phyloP scores from a whole-genome alignment of 441 rosid species.

The Gossypium aridum region DNA sequence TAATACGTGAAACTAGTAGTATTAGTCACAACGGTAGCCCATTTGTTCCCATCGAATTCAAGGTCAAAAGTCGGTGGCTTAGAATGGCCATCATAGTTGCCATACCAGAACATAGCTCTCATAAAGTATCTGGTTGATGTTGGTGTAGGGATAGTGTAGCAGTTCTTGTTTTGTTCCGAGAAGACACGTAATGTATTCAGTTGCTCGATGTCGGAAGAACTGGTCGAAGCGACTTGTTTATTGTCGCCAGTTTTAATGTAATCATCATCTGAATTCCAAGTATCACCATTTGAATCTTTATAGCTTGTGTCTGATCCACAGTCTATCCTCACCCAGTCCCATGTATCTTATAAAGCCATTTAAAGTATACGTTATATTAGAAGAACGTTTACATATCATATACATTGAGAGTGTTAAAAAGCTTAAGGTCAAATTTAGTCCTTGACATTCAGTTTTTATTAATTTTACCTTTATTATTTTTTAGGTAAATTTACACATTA shows the following conservation, averaged over 20 bases:
- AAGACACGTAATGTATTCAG: constrained; percentile 5
- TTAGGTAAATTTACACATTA: too few species aligned
- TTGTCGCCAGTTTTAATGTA: not conserved
- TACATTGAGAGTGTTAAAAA: too few species aligned
- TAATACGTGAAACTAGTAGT: not conserved
- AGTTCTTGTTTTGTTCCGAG: not conserved
- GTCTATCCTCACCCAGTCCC: constrained; percentile 5
- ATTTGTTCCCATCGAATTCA: not conserved
- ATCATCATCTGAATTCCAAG: not conserved
- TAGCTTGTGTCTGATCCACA: not conserved
- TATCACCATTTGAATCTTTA: not conserved
- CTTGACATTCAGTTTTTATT: too few species aligned
- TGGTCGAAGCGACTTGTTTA: not conserved
- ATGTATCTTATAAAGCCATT: not conserved
- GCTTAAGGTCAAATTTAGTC: too few species aligned
- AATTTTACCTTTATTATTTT: too few species aligned
- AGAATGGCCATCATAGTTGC: constrained; percentile 1
- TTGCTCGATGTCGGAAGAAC: not conserved
- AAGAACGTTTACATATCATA: not conserved
- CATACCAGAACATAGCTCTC: constrained; percentile 4
- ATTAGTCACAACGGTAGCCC: not conserved
- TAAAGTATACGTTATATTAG: not conserved
- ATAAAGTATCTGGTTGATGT: not conserved
- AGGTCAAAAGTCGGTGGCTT: constrained; percentile 6
- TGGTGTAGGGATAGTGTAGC: not conserved